phyloP scores from a whole-genome alignment of 1,284 basidiomycete genomes.

The Fomitopsis palustris region DNA sequence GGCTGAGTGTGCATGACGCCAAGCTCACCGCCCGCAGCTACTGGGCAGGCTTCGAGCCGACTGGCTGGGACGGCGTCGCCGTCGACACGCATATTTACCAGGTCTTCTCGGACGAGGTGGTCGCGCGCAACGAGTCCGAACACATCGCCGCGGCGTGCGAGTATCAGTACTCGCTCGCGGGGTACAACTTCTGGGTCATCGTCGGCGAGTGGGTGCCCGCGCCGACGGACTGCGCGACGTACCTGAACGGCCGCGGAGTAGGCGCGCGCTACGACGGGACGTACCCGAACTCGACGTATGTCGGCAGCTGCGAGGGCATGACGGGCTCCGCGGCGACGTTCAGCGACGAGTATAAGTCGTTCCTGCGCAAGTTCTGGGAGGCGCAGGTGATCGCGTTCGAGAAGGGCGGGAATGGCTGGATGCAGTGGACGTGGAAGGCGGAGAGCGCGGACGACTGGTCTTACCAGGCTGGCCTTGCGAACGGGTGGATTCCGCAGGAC shows the following conservation, averaged over 20 bases:
- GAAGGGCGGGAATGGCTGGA: slow-evolving; percentile 58
- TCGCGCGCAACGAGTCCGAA: slow-evolving; percentile 46
- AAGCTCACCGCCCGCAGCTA: slow-evolving; percentile 45
- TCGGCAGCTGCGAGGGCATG: slow-evolving; percentile 72
- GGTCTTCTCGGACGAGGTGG: slow-evolving; percentile 63
- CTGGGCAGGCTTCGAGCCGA: slow-evolving; percentile 68
- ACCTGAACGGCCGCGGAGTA: slow-evolving; percentile 50
- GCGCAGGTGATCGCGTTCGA: slow-evolving; percentile 74
- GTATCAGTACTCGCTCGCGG: slow-evolving; percentile 41
- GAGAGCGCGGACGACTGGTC: slow-evolving; percentile 76
- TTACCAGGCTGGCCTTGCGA: slow-evolving; percentile 70
- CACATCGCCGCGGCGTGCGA: slow-evolving; percentile 70
- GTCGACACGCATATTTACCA: slow-evolving; percentile 87
- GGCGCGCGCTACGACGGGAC: slow-evolving; percentile 80
- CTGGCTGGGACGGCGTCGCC: slow-evolving; percentile 59
- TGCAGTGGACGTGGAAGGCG: slow-evolving; percentile 60
- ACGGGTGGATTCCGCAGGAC: slow-evolving; percentile 81
- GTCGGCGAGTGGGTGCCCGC: slow-evolving; percentile 88
- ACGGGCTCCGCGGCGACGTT: slow-evolving; percentile 75
- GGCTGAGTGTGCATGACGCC: no score
- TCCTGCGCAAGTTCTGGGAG: slow-evolving; percentile 82
- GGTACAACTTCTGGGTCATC: slow-evolving; percentile 68
- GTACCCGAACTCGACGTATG: slow-evolving; percentile 55
- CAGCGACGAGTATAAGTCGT: slow-evolving; percentile 77
- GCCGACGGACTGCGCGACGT: slow-evolving; percentile 82